Evolutionary conservation across 768 basidiomycete species (phyloP).

Genomic region (Leccinum rimulosum): DNA sequence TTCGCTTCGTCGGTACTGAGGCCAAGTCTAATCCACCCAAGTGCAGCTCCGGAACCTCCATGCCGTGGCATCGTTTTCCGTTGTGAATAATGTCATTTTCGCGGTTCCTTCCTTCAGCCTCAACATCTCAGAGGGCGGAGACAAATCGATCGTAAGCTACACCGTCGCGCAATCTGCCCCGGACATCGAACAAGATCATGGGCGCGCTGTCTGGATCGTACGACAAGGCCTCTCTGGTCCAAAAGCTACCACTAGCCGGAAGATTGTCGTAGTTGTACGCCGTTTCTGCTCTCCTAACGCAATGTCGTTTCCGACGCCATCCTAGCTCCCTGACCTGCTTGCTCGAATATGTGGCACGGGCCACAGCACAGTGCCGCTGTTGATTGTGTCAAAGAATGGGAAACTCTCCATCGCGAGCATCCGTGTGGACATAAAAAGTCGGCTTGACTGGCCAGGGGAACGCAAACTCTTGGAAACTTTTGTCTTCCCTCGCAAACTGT

Average conservation of each 20-base stretch:
- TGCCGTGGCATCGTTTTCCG: slow-evolving; percentile 64
- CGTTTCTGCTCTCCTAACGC: slow-evolving; percentile 1
- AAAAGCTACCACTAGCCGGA: slow-evolving; percentile 34
- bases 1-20: neutral
- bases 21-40: slow-evolving; percentile 9
- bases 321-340: slow-evolving; percentile 45
- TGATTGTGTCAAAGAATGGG: slow-evolving; percentile 36
- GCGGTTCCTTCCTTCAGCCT: slow-evolving; percentile 54
- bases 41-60: slow-evolving; percentile 62
- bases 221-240: slow-evolving; percentile 46
- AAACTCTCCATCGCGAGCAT: slow-evolving; percentile 31
- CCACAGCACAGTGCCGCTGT: slow-evolving; percentile 22
- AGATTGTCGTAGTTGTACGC: slow-evolving; percentile 46
- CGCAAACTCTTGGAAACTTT: slow-evolving; percentile 29
- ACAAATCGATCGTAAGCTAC: slow-evolving; percentile 50
- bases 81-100: slow-evolving; percentile 64
- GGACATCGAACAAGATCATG: slow-evolving; percentile 41
- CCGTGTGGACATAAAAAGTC: slow-evolving; percentile 27
- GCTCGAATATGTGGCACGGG: slow-evolving; percentile 37
- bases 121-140: slow-evolving; percentile 31
- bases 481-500: slow-evolving; percentile 28
- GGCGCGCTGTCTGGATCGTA: slow-evolving; percentile 62
- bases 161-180: slow-evolving; percentile 49
- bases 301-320: slow-evolving; percentile 4
- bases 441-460: slow-evolving; percentile 27